Percentiles rank a stretch among this genome's conserved stretches.
Conservation (phyloP, 768 basidiomycete genomes). For the Suillus americanus region DNA sequence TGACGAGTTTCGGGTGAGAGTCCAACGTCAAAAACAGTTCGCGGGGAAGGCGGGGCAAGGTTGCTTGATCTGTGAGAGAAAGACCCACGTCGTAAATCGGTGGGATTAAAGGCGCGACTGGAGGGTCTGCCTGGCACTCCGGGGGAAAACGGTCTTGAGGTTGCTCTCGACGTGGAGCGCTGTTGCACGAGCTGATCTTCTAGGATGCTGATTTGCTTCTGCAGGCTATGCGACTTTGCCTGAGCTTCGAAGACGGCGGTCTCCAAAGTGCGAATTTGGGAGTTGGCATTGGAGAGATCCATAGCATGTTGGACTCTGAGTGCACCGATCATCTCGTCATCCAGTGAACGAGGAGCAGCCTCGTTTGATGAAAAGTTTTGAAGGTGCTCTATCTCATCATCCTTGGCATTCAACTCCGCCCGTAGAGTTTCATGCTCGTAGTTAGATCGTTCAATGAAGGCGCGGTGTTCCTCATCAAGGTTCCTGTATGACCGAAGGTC, state of each 20-base stretch:
- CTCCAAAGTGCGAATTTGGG: slow-evolving; percentile 77
- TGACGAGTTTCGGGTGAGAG: slow-evolving; percentile 76
- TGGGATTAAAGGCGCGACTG: slow-evolving; percentile 38
- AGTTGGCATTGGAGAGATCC: slow-evolving; percentile 78
- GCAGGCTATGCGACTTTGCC: slow-evolving; percentile 61
- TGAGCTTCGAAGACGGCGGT: slow-evolving; percentile 72
- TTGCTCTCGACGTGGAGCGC: slow-evolving; percentile 42
- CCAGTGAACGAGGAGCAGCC: slow-evolving; percentile 52
- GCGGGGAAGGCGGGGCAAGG: slow-evolving; percentile 41
- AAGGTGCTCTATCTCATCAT: slow-evolving; percentile 65
- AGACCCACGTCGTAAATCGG: slow-evolving; percentile 39
- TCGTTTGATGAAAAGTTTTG: slow-evolving; percentile 40
- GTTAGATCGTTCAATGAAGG: slow-evolving; percentile 61
- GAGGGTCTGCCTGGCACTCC: slow-evolving; percentile 40
- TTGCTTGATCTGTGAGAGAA: slow-evolving; percentile 29
- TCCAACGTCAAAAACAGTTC: slow-evolving; percentile 65
- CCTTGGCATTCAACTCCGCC: slow-evolving; percentile 56
- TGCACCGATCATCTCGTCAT: slow-evolving; percentile 72
- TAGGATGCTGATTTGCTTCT: slow-evolving; percentile 62
- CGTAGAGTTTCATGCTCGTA: slow-evolving; percentile 73
- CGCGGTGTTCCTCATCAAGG: slow-evolving; percentile 59
- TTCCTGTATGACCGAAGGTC: slow-evolving; percentile 50
- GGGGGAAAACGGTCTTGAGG: slow-evolving; percentile 48
- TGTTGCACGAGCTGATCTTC: slow-evolving; percentile 63
- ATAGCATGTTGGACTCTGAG: slow-evolving; percentile 73